Base-by-base conservation (phyloP, 148 eudicot species). In the Rhododendron ovatum region DNA sequence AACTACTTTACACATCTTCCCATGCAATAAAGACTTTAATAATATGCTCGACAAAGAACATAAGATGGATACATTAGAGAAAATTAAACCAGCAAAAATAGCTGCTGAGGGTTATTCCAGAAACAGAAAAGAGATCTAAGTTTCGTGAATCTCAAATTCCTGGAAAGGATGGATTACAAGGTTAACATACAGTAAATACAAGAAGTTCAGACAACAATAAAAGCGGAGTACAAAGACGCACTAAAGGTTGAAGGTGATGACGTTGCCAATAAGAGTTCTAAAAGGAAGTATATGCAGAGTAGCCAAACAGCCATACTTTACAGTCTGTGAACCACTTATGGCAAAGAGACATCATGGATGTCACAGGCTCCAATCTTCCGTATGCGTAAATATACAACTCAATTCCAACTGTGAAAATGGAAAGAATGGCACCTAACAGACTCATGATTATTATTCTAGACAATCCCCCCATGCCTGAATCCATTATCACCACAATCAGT, bases 401-500 rank as follows among this genome's bases (percentile, higher is more conserved):
- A 89, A 90, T 88, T 86, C 84, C 86, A 89, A 83, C 85, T 86
- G 82, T 78, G 84, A 88, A 83, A 85, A 76, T 61, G 47, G 84
- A 83, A 88, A 61, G 75, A 89, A 86, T 82, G 80, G 84, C 81
- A 79, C 89, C 86, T 82, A 87, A 74, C 53, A 85, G 84, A 67
- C 81, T 81, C 67, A 80, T 47, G 88, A 90, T 91, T 89, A 80
- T 83, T 81, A 51, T 75, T 87, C 94, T 93, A 95, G 88, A 93
- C 91, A 87, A 93, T 91, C 89, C 91, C 93, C 88, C 94, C 95
- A 81, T 92, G 94, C 65, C 90, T 87, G 87, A 90, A 94, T 89
- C 91, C 98, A 88, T 86, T 91, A 88, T 91, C 94, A 82, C 91
- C 92, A 84, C 97, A 96, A 90, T 95, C 98, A 82, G 95, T 86